Evolutionary conservation across 495 filamentous ascomycete genomes (phyloP).

Genomic region (Annulohypoxylon maeteangense): DNA sequence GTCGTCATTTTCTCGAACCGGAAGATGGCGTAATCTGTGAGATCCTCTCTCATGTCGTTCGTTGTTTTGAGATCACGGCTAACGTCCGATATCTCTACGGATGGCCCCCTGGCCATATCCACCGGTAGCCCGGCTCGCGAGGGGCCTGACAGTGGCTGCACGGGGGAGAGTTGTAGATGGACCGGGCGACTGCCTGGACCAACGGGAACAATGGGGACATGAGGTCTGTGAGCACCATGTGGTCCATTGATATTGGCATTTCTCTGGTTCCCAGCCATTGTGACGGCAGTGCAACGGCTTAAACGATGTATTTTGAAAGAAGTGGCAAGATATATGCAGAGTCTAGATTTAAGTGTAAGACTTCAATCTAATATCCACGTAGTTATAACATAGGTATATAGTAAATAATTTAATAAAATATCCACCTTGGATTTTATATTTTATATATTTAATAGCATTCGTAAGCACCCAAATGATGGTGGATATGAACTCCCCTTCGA

Average conservation of each 20-base stretch:
- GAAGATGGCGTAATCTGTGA: conserved; percentile 47
- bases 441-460: neutral
- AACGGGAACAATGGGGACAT: neutral
- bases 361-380: neutral
- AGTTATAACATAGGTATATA: neutral
- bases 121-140: conserved; percentile 5
- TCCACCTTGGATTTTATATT: no score
- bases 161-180: neutral
- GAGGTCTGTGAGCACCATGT: neutral
- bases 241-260: neutral
- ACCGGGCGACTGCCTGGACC: conserved; percentile 5
- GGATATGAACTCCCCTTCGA: neutral
- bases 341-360: neutral
- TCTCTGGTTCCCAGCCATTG: conserved; percentile 15
- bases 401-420: neutral
- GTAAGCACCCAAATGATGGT: neutral
- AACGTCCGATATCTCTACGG: conserved; percentile 41
- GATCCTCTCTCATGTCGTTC: conserved; percentile 44
- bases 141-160: neutral
- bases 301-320: neutral
- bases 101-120: conserved; percentile 9
- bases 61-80: conserved; percentile 32
- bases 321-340: neutral
- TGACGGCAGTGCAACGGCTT: neutral
- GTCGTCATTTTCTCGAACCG: conserved; percentile 46